A percentile compares a stretch with the other conserved stretches of the same genome.
Evolutionary conservation across 768 basidiomycete genomes (phyloP).

Genomic region (Steccherinum ochraceum): DNA sequence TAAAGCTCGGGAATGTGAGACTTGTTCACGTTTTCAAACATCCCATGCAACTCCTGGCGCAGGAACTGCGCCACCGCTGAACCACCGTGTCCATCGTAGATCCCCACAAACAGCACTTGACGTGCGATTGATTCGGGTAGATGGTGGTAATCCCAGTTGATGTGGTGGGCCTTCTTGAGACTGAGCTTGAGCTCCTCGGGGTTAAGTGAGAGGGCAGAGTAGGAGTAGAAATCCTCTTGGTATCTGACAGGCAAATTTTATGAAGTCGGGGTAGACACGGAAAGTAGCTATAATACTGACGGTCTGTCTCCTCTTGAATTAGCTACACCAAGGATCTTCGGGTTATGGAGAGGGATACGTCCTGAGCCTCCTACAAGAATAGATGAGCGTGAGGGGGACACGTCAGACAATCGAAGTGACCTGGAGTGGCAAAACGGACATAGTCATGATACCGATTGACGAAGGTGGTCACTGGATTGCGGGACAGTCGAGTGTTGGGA

Average conservation of each 20-base stretch:
- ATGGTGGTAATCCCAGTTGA: constrained; percentile 67
- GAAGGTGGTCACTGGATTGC: constrained; percentile 6
- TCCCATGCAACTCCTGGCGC: constrained; percentile 76
- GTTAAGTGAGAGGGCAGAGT: constrained; percentile 67
- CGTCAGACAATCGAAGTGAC: constrained; percentile 31
- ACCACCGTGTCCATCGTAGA: constrained; percentile 94
- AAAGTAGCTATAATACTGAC: constrained; percentile 29
- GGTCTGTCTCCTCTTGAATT: constrained; percentile 71
- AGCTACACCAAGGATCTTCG: constrained; percentile 72
- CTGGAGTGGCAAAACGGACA: constrained; percentile 45
- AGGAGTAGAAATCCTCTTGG: constrained; percentile 84
- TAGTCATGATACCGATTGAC: constrained; percentile 65
- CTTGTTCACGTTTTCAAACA: constrained; percentile 77
- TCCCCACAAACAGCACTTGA: constrained; percentile 82
- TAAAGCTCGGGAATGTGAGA: constrained; percentile 68
- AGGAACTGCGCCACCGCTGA: constrained; percentile 85
- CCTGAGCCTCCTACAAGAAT: constrained; percentile 46
- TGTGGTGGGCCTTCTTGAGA: constrained; percentile 51
- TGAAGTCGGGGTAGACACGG: neutral
- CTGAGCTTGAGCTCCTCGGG: constrained; percentile 66
- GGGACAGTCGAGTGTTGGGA: neutral
- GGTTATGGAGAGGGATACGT: constrained; percentile 66
- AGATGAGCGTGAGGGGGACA: constrained; percentile 7
- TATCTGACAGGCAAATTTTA: constrained; percentile 53
- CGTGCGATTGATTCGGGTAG: constrained; percentile 51